Evolutionary conservation across 805 yeast genomes (phyloP).

Genomic region (Hanseniaspora taiwanica): DNA sequence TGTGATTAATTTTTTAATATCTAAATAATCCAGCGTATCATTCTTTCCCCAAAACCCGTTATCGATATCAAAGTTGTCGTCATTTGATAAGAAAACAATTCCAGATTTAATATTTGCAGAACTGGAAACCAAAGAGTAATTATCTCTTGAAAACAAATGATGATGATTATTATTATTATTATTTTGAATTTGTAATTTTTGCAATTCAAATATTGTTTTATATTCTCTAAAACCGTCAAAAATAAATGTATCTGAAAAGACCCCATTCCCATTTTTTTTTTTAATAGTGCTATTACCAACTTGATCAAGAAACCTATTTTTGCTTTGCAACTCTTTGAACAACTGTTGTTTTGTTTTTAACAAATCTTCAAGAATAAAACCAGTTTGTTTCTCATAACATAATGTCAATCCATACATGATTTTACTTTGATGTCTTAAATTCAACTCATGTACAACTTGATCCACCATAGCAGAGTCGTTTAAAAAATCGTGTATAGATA

Average conservation of each 20-base stretch:
- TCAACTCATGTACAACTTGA: slow-evolving; percentile 9
- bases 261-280: slow-evolving; percentile 2
- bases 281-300: slow-evolving; percentile 1
- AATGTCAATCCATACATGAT: slow-evolving; percentile 21
- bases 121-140: neutral
- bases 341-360: slow-evolving; percentile 13
- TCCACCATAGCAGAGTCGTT: slow-evolving; percentile 13
- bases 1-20: no score
- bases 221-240: slow-evolving; percentile 8
- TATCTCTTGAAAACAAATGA: neutral
- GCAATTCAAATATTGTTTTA: slow-evolving; percentile 5
- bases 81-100: neutral
- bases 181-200: neutral
- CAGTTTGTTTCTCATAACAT: slow-evolving; percentile 21
- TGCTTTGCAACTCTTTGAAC: slow-evolving; percentile 7
- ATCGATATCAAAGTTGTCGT: neutral
- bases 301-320: no score
- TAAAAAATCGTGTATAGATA: slow-evolving; percentile 19
- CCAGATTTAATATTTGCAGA: neutral
- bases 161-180: neutral
- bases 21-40: no score
- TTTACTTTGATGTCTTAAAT: slow-evolving; percentile 19
- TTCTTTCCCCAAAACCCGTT: no score
- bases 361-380: slow-evolving; percentile 19
- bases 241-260: slow-evolving; percentile 1